Conservation (phyloP, 2,329 filamentous ascomycete species). For the Fragosphaeria purpurea region DNA sequence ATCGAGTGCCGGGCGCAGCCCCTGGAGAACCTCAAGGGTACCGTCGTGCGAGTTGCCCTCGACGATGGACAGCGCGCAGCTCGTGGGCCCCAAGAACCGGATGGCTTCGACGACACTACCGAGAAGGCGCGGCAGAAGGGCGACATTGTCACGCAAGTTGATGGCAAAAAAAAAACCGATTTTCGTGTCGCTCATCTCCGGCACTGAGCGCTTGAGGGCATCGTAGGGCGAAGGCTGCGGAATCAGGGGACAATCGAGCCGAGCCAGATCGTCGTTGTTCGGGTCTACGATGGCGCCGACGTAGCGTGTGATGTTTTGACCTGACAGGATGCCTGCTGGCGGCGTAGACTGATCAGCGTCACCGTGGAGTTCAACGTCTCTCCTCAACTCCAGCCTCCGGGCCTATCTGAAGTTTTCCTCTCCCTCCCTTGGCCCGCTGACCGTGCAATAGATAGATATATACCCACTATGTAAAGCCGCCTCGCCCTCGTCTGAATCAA, state of each 20-base stretch:
- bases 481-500: too few relatives aligned
- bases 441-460: too few relatives aligned
- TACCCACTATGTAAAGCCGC: too few relatives aligned
- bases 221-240: conserved; percentile 7
- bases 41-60: conserved; percentile 47
- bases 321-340: not conserved
- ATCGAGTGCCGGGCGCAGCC: conserved; percentile 29
- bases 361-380: too few relatives aligned
- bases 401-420: too few relatives aligned
- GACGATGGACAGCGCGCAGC: conserved; percentile 44
- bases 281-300: conserved; percentile 13
- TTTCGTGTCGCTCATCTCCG: not conserved
- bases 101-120: conserved; percentile 33
- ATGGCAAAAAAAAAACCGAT: conserved; percentile 41
- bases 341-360: not conserved
- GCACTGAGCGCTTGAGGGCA: conserved; percentile 2
- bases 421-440: too few relatives aligned
- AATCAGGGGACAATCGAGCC: conserved; percentile 10
- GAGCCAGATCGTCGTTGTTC: conserved; percentile 2
- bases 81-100: conserved; percentile 30
- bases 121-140: conserved; percentile 39
- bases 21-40: conserved; percentile 38
- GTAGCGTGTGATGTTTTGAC: conserved; percentile 7
- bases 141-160: conserved; percentile 34
- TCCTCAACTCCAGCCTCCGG: too few relatives aligned